These are phyloP conservation scores for Capsicum rhomboideum DNA, from an alignment of 257 asterid genomes.

Conservation along the genomic window DNA sequence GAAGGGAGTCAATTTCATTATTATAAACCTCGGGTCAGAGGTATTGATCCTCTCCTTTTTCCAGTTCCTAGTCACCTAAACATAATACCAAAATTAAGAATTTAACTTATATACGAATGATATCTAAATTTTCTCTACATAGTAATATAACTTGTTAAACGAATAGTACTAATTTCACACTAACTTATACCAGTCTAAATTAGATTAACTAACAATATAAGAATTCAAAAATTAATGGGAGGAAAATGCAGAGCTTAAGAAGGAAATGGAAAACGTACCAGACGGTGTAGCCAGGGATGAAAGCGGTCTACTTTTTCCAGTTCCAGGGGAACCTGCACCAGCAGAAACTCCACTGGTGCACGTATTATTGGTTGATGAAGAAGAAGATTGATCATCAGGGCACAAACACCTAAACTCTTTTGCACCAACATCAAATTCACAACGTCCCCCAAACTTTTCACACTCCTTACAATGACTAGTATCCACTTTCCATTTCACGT, in stretches of 20 bases:
- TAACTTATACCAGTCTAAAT: background rate
- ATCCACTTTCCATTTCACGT: slow-evolving; percentile 29
- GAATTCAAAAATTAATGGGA: background rate
- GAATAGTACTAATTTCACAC: background rate
- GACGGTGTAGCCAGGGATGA: background rate
- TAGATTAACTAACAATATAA: background rate
- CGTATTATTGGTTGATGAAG: background rate
- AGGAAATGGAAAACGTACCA: background rate
- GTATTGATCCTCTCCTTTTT: background rate
- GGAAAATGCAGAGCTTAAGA: background rate
- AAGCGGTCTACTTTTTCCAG: background rate
- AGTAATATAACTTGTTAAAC: background rate
- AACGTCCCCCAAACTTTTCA: slow-evolving; percentile 40
- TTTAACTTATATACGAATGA: background rate
- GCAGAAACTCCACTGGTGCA: background rate
- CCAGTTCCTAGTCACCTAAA: background rate
- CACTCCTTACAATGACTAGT: slow-evolving; percentile 25
- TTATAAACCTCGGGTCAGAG: background rate
- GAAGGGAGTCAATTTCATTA: background rate
- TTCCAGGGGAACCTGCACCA: background rate
- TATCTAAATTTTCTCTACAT: too few species aligned
- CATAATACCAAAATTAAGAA: background rate
- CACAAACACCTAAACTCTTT: slow-evolving; percentile 40
- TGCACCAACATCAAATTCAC: slow-evolving; percentile 25
- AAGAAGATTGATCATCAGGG: slow-evolving; percentile 17